phyloP scores from a whole-genome alignment of 768 basidiomycete species.

The Tephrocybe sp. region DNA sequence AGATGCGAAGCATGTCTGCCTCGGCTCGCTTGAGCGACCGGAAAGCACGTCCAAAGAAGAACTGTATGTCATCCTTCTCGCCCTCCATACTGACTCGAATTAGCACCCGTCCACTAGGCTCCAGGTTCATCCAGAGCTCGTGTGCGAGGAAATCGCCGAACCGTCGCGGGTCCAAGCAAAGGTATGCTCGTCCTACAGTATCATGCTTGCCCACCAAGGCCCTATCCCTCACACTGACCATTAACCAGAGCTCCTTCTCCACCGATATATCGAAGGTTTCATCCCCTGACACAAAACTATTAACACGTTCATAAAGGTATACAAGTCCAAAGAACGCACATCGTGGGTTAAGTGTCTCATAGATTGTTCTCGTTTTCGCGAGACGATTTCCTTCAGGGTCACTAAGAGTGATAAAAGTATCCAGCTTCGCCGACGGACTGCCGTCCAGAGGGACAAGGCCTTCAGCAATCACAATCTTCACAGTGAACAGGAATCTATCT shows the following conservation, averaged over 20 bases:
- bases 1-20: constrained; percentile 91
- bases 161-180: constrained; percentile 86
- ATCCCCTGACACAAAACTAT: constrained; percentile 64
- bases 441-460: constrained; percentile 75
- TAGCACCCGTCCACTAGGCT: constrained; percentile 80
- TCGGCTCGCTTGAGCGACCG: constrained; percentile 90
- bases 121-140: constrained; percentile 90
- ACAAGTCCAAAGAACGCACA: constrained; percentile 51
- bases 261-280: constrained; percentile 96
- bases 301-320: constrained; percentile 2
- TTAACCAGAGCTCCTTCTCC: constrained; percentile 92
- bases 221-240: constrained; percentile 91
- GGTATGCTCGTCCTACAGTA: constrained; percentile 85
- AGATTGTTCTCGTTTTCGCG: constrained; percentile 94
- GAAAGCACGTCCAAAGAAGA: constrained; percentile 96
- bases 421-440: constrained; percentile 75
- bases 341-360: constrained; percentile 86
- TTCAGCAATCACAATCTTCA: constrained; percentile 92
- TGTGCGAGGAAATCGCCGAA: constrained; percentile 88
- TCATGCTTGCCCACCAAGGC: constrained; percentile 91
- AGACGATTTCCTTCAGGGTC: constrained; percentile 87
- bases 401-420: constrained; percentile 92
- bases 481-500: constrained; percentile 81
- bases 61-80: constrained; percentile 96
- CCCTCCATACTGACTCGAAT: constrained; percentile 96